Base-by-base conservation (phyloP, 2,329 filamentous ascomycete genomes). In the Coniochaeta ligniaria region DNA sequence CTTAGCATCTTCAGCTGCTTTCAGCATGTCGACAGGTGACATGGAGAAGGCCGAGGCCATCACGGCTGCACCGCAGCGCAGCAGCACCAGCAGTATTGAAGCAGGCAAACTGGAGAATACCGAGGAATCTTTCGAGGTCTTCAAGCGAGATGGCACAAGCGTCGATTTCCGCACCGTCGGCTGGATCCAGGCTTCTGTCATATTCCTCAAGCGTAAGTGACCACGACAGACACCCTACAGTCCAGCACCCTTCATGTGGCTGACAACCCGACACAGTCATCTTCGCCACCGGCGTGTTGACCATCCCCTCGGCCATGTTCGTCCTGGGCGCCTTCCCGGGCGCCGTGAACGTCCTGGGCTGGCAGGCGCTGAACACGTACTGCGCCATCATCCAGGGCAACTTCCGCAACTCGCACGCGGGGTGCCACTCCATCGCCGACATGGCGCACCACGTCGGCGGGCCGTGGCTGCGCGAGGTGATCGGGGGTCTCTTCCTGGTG, bases 381-480 rank as follows among this genome's bases (percentile, higher is more conserved):
- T 73, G 72, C 58, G 74, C 74, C 43, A 72, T 77, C 35, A 59
- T 76, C 16, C 74, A 76, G 60, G 73, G 73, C 57, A 71, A 75
- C 65, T 77, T 76, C 62, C 71, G 75, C 38, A 74, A 75, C 61
- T 60, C 63, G 5, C 74, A 76, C 45, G 69, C 72, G 0, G 73
- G 73, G 1, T 76, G 75, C 57, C 75, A 77, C 60, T 74, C 72
- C 38, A 73, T 74, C 55, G 73, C 80, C 24, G 83, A 87, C 62
- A 87, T 87, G 83, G 82, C 81, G 1, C 70, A 80, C 24, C 74
- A 83, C 0, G 77, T 87, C 0, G 82, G 84, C 1, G 84, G 83
- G 0, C 66, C 69, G 1, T 71, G 80, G 63, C 65, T 81, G 12
- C 79, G 77, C 59, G 83, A 87, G 67, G 50, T 86, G 0, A 75